Evolutionary conservation across 208 protist species (phyloP).

Genomic region (Novymonas esmeraldas): DNA sequence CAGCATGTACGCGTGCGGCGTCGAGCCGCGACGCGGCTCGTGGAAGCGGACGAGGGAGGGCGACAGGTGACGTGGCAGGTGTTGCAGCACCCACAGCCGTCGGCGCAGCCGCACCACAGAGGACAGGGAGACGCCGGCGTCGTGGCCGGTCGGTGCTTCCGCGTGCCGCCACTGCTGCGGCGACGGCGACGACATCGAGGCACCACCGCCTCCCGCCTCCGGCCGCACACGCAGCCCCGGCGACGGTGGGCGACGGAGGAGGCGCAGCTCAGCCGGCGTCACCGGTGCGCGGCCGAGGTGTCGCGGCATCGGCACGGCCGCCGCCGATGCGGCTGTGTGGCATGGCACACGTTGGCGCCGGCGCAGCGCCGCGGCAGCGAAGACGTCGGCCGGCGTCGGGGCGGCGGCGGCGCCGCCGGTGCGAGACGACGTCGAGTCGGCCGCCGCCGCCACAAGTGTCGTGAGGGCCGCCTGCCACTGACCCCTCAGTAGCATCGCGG

Average conservation of each 20-base stretch:
- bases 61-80: constrained; percentile 52
- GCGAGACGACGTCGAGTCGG: too few species aligned
- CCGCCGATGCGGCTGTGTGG: not conserved
- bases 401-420: not conserved
- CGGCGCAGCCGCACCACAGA: constrained; percentile 48
- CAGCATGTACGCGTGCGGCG: constrained; percentile 38
- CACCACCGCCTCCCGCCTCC: not conserved
- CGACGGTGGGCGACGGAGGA: constrained; percentile 22
- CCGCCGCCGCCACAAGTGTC: not conserved
- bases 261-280: constrained; percentile 18
- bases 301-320: constrained; percentile 10
- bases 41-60: constrained; percentile 61
- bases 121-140: constrained; percentile 12
- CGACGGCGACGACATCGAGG: not conserved
- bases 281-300: constrained; percentile 6
- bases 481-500: constrained; percentile 12
- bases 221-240: constrained; percentile 5
- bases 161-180: not conserved
- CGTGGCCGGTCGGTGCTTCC: constrained; percentile 7
- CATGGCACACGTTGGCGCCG: constrained; percentile 9
- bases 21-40: not conserved
- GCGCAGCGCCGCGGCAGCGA: constrained; percentile 6
- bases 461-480: constrained; percentile 1
- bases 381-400: constrained; percentile 1
- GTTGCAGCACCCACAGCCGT: constrained; percentile 52